Evolutionary conservation across 2,329 filamentous ascomycete genomes (phyloP), one percentile per base, ranked within the genome.

Genomic region (Neofusicoccum cordaticola): DNA sequence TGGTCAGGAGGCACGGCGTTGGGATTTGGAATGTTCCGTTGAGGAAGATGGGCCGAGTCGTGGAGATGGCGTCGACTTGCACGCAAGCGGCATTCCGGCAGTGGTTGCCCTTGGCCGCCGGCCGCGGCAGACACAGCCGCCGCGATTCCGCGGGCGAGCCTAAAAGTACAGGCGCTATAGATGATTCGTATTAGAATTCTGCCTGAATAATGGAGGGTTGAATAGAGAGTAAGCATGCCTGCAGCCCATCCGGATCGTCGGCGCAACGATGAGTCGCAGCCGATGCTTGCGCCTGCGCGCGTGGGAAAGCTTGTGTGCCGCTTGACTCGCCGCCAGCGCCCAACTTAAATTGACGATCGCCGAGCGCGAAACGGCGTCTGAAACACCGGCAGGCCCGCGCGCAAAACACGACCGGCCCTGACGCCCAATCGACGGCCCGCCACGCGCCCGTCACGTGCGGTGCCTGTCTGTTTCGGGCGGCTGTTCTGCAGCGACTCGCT

Each of bases 1-100:
- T 17, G 11, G 35, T 37, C 50, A 53, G 50, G 50, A 39, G 34
- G 50, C 50, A 53, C 50, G 42, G 56, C 15, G 50, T 60, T 60
- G 42, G 56, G 53, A 47, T 60, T 48, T 60, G 56, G 56, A 60
- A 60, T 60, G 56, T 60, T 60, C 56, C 56, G 56, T 47, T 60
- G 56, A 37, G 53, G 8, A 51, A 35, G 53, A 44, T 42, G 37
- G 52, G 52, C 52, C 41, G 53, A 58, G 53, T 58, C 53, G 53
- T 47, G 53, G 41, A 60, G 56, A 60, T 60, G 41, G 56, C 53
- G 52, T 42, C 35, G 52, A 57, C 37, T 35, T 44, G 53, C 22
- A 47, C 56, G 41, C 56, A 60, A 60, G 5, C 56, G 42, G 56
- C 56, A 37, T 17, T 37, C 39, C 56, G 17, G 15, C 15, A 45